Base-by-base conservation (phyloP, 1,284 basidiomycete genomes). In the Afroboletus lepidellus region DNA sequence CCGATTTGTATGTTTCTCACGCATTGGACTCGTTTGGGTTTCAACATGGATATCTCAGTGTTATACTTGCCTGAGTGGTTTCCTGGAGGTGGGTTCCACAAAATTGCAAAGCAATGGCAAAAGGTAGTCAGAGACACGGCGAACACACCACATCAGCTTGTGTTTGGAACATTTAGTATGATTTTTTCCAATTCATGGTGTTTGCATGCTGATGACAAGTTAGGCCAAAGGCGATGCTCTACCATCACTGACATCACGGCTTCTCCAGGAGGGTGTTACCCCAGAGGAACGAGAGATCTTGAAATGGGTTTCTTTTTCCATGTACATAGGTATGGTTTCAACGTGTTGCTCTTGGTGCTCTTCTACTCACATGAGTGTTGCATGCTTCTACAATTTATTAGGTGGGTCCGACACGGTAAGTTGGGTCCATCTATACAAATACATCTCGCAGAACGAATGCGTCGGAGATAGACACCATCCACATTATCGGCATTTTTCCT, bases 51-150 rank as follows among this genome's bases (percentile, higher is more conserved):
- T 12, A 0, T 2, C 1, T 16, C 36, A 71, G 69, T 81, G 51
- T 66, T 64, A 47, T 50, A 70, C 38, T 48, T 79, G 8, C 79
- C 78, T 3, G 48, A 49, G 25, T 49, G 48, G 48, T 45, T 49
- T n/a, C 48, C 41, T 13, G 48, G 48, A 27, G 25, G 38, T 25
- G 32, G 30, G 8, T 43, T 49, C 33, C 48, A 29, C 16, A 44
- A 29, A 13, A 41, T 36, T 29, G 48, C 41, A 20, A 45, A 29
- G 16, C n/a, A 11, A 9, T 36, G 41, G 48, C 24, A 25, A n/a
- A 43, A 44, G 9, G n/a, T 36, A 20, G 16, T 20, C 11, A n/a
- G 1, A 15, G 41, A 45, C 5, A 20, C 13, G 8, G 41, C 23
- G 21, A 24, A 37, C 25, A 37, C 32, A 15, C 41, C 33, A 20